A percentile compares a stretch with the other conserved stretches of the same genome.
Conservation (phyloP, 495 filamentous ascomycete genomes). For the Parmelia sp. region DNA sequence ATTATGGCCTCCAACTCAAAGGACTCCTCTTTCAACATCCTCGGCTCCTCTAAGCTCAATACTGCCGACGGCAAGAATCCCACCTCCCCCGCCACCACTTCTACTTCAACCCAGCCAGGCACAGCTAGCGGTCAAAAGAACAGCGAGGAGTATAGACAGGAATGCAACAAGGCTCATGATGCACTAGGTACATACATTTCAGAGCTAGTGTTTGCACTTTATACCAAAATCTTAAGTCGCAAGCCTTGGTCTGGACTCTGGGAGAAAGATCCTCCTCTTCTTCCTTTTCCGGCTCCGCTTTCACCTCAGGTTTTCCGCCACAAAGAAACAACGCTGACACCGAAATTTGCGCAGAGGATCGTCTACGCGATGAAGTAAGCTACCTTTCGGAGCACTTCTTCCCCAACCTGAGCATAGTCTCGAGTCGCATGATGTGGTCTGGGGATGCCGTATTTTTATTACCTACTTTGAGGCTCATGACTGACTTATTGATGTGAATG, state of each 20-base stretch:
- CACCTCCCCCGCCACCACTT: constrained; percentile 7
- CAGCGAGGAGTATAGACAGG: constrained; percentile 18
- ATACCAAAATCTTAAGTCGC: too few species aligned
- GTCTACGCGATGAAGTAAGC: constrained; percentile 17
- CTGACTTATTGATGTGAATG: too few species aligned
- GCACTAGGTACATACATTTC: background rate
- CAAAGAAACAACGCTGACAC: too few species aligned
- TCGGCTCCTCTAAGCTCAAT: constrained; percentile 28
- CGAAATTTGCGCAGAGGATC: constrained; percentile 3
- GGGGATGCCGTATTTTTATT: background rate
- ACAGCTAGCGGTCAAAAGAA: constrained; percentile 15
- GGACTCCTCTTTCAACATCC: constrained; percentile 25
- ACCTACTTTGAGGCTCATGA: too few species aligned
- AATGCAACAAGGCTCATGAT: constrained; percentile 22
- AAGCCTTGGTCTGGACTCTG: too few species aligned
- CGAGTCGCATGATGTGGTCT: background rate
- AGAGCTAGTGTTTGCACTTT: too few species aligned
- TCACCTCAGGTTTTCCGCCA: too few species aligned
- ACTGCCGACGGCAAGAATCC: constrained; percentile 27
- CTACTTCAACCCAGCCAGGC: constrained; percentile 8
- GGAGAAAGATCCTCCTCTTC: too few species aligned
- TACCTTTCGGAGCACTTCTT: background rate
- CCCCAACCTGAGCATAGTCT: background rate
- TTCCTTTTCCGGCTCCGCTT: too few species aligned
- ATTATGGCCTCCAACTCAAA: constrained; percentile 17